Conservation (phyloP, 2,329 filamentous ascomycete genomes). For the Fusarium cyanostomum region DNA sequence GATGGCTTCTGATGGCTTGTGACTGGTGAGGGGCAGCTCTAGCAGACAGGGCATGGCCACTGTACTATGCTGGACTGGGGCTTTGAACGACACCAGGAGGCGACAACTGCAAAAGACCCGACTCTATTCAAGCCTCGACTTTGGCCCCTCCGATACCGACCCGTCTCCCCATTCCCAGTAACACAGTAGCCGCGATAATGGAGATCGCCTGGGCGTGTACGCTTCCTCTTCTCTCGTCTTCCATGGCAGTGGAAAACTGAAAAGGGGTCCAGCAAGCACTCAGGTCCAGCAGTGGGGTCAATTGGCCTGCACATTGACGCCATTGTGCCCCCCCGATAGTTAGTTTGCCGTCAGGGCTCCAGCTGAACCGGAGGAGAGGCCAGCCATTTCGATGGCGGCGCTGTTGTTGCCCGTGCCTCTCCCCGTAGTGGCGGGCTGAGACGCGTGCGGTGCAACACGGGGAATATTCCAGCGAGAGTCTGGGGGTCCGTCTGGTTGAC, state of each 20-base stretch:
- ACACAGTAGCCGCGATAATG: too few relatives aligned
- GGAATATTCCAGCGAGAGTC: constrained; percentile 4
- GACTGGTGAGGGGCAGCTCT: constrained; percentile 27
- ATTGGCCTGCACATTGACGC: constrained; percentile 22
- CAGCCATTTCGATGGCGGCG: background rate
- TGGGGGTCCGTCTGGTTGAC: constrained; percentile 9
- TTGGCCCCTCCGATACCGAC: background rate
- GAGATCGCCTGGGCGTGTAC: constrained; percentile 9
- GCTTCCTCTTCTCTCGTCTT: background rate
- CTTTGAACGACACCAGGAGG: background rate
- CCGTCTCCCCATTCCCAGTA: too few relatives aligned
- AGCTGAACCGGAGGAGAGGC: background rate
- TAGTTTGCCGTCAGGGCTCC: constrained; percentile 4
- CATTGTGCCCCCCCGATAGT: constrained; percentile 19
- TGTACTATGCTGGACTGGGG: background rate
- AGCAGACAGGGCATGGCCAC: background rate
- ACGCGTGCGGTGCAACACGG: background rate
- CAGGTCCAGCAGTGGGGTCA: constrained; percentile 27
- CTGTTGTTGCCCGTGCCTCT: background rate
- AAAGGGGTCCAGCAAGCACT: constrained; percentile 4
- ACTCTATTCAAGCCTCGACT: background rate
- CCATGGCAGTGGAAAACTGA: background rate
- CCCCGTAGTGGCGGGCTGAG: background rate
- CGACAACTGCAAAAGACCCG: background rate
- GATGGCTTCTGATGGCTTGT: constrained; percentile 12